phyloP scores from a whole-genome alignment of 371 early-diverging fungal genomes.

The Zychaea mexicana region DNA sequence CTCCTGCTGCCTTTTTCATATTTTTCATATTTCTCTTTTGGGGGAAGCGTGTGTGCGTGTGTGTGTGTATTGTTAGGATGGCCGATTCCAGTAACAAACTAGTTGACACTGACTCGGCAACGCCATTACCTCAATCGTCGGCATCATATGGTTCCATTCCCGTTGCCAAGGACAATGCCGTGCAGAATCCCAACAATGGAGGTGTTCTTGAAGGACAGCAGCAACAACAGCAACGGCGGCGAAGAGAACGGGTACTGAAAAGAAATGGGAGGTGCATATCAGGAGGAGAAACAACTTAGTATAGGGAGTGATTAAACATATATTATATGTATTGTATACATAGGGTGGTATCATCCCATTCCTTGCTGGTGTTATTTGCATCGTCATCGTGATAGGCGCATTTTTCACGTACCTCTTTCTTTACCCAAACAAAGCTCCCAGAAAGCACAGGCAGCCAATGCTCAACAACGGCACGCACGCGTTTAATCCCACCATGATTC shows the following conservation, averaged over 20 bases:
- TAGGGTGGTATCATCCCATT: not conserved
- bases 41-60: no score
- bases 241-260: not conserved
- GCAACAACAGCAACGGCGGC: not conserved
- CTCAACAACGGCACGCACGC: constrained; percentile 70
- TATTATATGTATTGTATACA: no score
- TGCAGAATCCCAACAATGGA: not conserved
- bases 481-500: constrained; percentile 75
- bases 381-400: not conserved
- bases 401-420: not conserved
- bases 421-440: not conserved
- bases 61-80: not conserved
- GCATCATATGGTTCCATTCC: not conserved
- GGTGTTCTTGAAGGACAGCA: not conserved
- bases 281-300: no score
- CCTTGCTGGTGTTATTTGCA: not conserved
- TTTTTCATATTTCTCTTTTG: no score
- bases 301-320: no score
- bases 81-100: not conserved
- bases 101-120: not conserved
- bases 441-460: not conserved
- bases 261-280: no score
- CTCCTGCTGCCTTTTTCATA: no score
- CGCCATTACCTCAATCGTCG: not conserved
- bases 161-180: not conserved